Evolutionary conservation across 805 yeast genomes (phyloP), one percentile per base, ranked within the genome.

Genomic region (Cyberlindnera galapagoensis): DNA sequence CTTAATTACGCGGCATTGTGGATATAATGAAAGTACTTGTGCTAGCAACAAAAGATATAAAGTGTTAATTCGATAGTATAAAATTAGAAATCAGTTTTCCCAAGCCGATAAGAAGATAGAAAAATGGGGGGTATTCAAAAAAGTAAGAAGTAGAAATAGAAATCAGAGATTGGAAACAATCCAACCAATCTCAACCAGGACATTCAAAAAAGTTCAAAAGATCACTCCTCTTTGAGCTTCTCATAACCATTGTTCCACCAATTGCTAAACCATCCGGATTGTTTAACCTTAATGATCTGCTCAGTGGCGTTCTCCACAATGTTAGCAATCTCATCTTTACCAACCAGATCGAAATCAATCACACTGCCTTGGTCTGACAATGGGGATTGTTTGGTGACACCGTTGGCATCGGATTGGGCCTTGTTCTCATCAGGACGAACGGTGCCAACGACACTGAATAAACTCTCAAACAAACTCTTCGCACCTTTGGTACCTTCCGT

Each of bases 341-440:
- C 69, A 26, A 72, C 69, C 18, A 72, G 51, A 35, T 69, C 76
- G 51, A 62, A 71, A 21, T 65, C 77, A 20, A 22, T 21, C 7
- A 25, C 12, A 5, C 24, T 19, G 6, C 24, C 24, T 7, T 21
- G 24, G 11, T 21, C 24, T 3, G 8, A 15, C 11, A 24, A n/a
- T 13, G 23, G 24, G 7, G 23, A 14, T 11, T 13, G 18, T 10
- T 22, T 18, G 18, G 23, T 8, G 3, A 30, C 23, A 21, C 33
- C 27, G 21, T 10, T 20, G 9, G 9, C 21, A 9, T 20, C 10
- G 21, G 9, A 9, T 9, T 20, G 9, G 21, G 21, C 10, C 8
- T 9, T 20, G 21, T 20, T 8, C 21, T 10, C n/a, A n/a, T n/a
- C n/a, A n/a, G n/a, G n/a, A n/a, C n/a, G n/a, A n/a, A n/a, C n/a